Conservation (phyloP, 495 filamentous ascomycete genomes). For the Trichocladium antarcticum region DNA sequence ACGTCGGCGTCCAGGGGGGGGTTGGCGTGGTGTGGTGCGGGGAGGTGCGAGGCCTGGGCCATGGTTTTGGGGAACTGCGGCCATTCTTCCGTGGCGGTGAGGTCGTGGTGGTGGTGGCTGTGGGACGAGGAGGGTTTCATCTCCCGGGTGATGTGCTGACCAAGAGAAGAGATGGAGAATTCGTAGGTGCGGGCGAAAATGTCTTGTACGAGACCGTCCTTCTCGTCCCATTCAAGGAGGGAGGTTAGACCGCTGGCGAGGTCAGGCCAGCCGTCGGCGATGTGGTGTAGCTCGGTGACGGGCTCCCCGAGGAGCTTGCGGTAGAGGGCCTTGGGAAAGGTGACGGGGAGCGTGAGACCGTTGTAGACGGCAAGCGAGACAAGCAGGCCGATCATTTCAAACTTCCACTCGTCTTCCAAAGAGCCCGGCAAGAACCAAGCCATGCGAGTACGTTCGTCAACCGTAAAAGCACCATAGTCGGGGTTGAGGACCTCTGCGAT, state of each 20-base stretch:
- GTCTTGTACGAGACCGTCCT: conserved; percentile 67
- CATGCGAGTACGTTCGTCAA: conserved; percentile 60
- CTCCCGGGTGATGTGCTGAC: conserved; percentile 38
- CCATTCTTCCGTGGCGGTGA: conserved; percentile 31
- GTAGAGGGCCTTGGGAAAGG: conserved; percentile 77
- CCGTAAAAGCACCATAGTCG: conserved; percentile 62
- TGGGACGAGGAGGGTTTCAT: conserved; percentile 28
- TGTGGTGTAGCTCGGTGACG: conserved; percentile 57
- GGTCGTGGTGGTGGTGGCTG: not conserved
- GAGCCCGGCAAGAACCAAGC: conserved; percentile 82
- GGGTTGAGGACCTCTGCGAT: conserved; percentile 67
- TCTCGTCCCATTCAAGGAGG: conserved; percentile 59
- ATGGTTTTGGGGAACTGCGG: conserved; percentile 28
- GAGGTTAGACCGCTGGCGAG: conserved; percentile 59
- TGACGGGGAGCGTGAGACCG: conserved; percentile 77
- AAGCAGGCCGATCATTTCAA: conserved; percentile 78
- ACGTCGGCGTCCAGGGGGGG: conserved; percentile 36
- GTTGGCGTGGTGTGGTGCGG: conserved; percentile 25
- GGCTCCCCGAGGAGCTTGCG: conserved; percentile 57
- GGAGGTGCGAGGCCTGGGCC: conserved; percentile 6
- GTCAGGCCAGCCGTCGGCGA: conserved; percentile 79
- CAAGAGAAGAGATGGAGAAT: conserved; percentile 65
- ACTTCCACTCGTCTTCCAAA: conserved; percentile 73
- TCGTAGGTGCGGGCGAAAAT: conserved; percentile 73
- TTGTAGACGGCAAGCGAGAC: conserved; percentile 91